Evolutionary conservation across 129 eudicot species (phyloP), one percentile per base, ranked within the genome.

Genomic region (Tagetes patula): DNA sequence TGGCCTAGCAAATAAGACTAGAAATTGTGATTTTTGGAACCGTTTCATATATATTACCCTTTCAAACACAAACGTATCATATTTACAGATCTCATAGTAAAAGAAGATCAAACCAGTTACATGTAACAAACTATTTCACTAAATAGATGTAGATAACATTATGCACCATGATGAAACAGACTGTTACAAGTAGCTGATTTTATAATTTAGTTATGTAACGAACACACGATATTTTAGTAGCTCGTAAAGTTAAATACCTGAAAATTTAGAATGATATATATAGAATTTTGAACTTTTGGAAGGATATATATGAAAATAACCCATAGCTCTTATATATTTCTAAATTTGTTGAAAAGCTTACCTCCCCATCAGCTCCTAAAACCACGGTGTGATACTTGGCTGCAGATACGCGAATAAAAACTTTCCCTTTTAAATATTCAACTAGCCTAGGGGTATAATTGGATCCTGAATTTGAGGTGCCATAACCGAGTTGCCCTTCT

Each of bases 401-500:
- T 45, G 97, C 93, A 36, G 96, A 77, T 12, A 88, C 94, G 27
- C 78, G 76, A 68, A 77, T 61, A 32, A 95, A 84, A 36, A 74
- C 78, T 74, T 83, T 95, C 1, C 99, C 97, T 85, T 95, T 91
- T 82, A 95, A 81, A 75, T 84, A 91, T 36, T 91, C 99, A 65
- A 95, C 94, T 65, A 88, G 84, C 73, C 99, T 82, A 11, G 99
- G 99, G 33, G 90, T 87, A 59, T 95, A 91, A 58, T 95, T 91
- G 13, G 96, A 95, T 37, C 95, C 86, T 2, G 99, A 95, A 76
- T 91, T 95, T 38, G 99, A 95, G 60, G 99, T 95, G 12, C 99
- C 99, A 78, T 95, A 95, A 69, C 99, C 99, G 40, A 95, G 99
- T 69, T 95, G 99, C 36, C 99, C 99, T 84, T 95, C 97, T 86